Evolutionary conservation across 257 asterid genomes (phyloP), one percentile per base, ranked within the genome.

Genomic region (Ocimum tenuiflorum): DNA sequence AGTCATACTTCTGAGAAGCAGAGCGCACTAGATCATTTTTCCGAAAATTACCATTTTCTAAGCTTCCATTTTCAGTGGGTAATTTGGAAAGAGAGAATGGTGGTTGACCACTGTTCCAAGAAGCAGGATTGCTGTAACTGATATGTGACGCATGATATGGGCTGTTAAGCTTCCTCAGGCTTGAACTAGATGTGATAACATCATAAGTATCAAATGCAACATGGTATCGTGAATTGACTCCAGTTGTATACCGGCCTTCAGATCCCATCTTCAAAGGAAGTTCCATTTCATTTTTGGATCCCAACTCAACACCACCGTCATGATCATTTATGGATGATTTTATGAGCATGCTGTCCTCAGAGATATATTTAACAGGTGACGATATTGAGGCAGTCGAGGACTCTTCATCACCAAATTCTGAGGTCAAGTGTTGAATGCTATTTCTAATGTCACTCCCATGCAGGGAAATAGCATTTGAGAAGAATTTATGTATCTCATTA

Each of bases 401-500:
- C 46, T 68, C 79, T 39, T n/a, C n/a, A n/a, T 58, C 76, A 22
- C 63, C 79, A 62, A 69, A 48, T 29, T 12, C 73, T 45, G 47
- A 43, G 67, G 67, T 35, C 69, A 78, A 63, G 73, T 41, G 65
- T 36, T 46, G 73, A 29, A 60, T 22, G 68, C 68, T 56, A 63
- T 54, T 48, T 63, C 65, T 62, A 33, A 22, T 31, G 42, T 72
- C 71, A 47, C 38, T 62, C 46, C 72, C 87, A 68, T 80, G 86
- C 72, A 85, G 77, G 60, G 81, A 70, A 50, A 80, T 68, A 70
- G 89, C 79, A 74, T 77, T 84, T 54, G 78, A 47, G 60, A 88
- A 91, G 67, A 83, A 87, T 36, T 77, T 72, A 41, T 41, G 57
- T 47, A 87, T 78, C 77, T 74, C 92, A 47, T 78, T 79, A 35